phyloP scores from a whole-genome alignment of 768 basidiomycete species.

The Boletus barrowsii region DNA sequence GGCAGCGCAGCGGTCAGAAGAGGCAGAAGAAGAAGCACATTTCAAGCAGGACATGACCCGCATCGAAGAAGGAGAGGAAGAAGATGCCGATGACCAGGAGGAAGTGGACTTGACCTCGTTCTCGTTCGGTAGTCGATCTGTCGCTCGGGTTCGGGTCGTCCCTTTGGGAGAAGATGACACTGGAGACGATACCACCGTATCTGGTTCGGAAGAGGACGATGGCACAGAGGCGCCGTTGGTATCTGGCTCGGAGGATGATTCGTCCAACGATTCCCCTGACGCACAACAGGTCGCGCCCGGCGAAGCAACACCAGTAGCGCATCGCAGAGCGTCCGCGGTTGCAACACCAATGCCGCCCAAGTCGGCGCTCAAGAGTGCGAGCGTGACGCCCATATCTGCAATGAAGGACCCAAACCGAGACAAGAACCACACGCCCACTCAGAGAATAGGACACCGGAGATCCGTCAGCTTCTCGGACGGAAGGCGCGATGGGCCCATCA shows the following conservation, averaged over 20 bases:
- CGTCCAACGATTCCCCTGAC: slow-evolving; percentile 15
- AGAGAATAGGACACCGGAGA: slow-evolving; percentile 53
- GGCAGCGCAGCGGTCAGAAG: slow-evolving; percentile 12
- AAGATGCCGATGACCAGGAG: slow-evolving; percentile 54
- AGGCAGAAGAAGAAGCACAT: slow-evolving; percentile 14
- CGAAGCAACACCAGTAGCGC: slow-evolving; percentile 22
- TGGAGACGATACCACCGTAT: slow-evolving; percentile 43
- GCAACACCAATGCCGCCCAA: slow-evolving; percentile 34
- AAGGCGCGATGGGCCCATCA: slow-evolving; percentile 83
- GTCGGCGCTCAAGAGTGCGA: slow-evolving; percentile 42
- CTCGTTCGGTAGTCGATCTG: slow-evolving; percentile 62
- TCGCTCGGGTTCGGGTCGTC: slow-evolving; percentile 50
- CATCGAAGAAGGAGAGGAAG: slow-evolving; percentile 48
- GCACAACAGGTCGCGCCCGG: not conserved
- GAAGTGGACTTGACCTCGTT: slow-evolving; percentile 70
- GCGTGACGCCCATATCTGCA: slow-evolving; percentile 55
- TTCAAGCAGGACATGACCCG: slow-evolving; percentile 28
- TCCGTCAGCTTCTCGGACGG: slow-evolving; percentile 99
- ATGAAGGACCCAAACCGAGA: slow-evolving; percentile 50
- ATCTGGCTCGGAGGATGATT: slow-evolving; percentile 40
- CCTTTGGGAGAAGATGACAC: slow-evolving; percentile 35
- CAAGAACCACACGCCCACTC: slow-evolving; percentile 55
- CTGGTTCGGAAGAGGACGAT: slow-evolving; percentile 29
- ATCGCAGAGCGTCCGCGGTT: slow-evolving; percentile 9
- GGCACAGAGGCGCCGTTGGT: slow-evolving; percentile 8